Conservation (phyloP, 163 green algal species). For the Volvox carteri region DNA sequence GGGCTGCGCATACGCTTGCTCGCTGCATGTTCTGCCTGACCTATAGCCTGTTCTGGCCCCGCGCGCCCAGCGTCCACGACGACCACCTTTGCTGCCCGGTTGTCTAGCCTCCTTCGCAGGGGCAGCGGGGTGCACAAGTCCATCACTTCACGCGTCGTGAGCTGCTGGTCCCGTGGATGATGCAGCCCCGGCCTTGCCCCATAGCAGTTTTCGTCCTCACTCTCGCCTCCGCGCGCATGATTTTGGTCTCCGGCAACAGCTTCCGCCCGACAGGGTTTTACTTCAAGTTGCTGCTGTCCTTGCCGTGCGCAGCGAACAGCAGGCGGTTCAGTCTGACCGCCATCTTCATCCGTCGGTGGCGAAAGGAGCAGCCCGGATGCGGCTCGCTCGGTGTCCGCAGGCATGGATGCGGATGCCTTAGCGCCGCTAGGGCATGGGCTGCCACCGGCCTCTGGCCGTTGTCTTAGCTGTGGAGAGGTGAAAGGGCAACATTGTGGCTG, state of each 20-base stretch:
- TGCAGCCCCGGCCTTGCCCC: too few species aligned
- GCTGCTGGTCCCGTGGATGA: too few species aligned
- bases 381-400: background rate
- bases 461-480: background rate
- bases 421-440: background rate
- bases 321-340: background rate
- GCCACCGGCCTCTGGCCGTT: background rate
- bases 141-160: slow-evolving; percentile 7
- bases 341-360: background rate
- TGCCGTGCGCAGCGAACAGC: background rate
- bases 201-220: too few species aligned
- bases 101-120: slow-evolving; percentile 14
- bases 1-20: slow-evolving; percentile 46
- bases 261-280: background rate
- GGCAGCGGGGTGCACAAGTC: slow-evolving; percentile 51
- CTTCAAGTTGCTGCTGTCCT: background rate
- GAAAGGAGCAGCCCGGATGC: background rate
- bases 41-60: background rate
- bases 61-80: background rate
- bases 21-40: background rate
- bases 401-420: background rate
- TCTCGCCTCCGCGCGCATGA: too few species aligned
- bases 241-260: background rate
- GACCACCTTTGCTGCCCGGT: background rate
- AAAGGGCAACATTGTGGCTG: slow-evolving; percentile 14